These are phyloP conservation scores for Verticillium albo-atrum DNA, from an alignment of 2,329 filamentous ascomycete species.

Conservation along the genomic window DNA sequence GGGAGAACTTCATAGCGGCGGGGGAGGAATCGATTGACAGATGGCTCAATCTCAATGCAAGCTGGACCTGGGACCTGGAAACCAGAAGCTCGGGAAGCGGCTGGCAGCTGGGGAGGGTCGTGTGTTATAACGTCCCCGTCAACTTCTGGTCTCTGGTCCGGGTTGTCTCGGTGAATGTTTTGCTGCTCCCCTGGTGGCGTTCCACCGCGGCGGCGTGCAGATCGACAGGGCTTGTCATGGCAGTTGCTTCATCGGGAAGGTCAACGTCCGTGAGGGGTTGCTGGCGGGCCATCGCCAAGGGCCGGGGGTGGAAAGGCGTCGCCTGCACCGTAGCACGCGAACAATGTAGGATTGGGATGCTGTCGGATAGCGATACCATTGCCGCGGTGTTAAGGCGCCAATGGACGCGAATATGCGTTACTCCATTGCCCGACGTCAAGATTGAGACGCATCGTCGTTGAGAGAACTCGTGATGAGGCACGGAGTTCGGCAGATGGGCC, in stretches of 20 bases:
- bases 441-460: neutral
- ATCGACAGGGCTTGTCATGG: neutral
- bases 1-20: slow-evolving; percentile 11
- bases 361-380: too few relatives aligned
- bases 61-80: neutral
- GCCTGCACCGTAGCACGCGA: too few relatives aligned
- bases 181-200: neutral
- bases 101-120: neutral
- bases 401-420: too few relatives aligned
- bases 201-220: slow-evolving; percentile 1
- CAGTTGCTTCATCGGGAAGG: slow-evolving; percentile 5
- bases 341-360: too few relatives aligned
- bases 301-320: neutral
- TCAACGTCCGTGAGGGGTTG: neutral
- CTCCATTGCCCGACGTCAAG: too few relatives aligned
- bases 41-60: neutral
- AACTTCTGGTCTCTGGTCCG: neutral
- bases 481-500: neutral
- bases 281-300: neutral
- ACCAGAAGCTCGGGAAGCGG: neutral
- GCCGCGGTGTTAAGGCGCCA: too few relatives aligned
- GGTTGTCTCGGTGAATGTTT: neutral
- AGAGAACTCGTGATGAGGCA: neutral
- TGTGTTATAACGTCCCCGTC: neutral
- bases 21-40: neutral